A percentile compares a stretch with the other conserved stretches of the same genome.
These are phyloP conservation scores for Infundibulicybe gibba DNA, from an alignment of 768 basidiomycete species.

Conservation along the genomic window DNA sequence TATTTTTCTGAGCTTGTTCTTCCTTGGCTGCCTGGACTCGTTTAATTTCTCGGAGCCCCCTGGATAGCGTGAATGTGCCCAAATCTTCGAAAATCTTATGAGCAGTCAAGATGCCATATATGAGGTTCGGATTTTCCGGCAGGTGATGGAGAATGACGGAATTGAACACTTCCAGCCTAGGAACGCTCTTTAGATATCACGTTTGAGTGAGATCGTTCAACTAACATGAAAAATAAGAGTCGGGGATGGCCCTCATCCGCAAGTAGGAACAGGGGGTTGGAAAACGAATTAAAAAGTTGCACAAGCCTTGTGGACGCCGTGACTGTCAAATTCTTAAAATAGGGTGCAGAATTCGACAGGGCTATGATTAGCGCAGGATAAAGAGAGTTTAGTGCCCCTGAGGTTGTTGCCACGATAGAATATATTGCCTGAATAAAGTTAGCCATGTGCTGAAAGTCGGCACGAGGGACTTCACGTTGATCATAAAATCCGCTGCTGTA, in stretches of 20 bases:
- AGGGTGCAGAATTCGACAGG: conserved; percentile 84
- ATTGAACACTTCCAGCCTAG: conserved; percentile 90
- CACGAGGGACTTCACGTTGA: conserved; percentile 49
- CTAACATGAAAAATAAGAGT: conserved; percentile 86
- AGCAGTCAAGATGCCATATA: conserved; percentile 81
- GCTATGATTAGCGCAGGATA: conserved; percentile 94
- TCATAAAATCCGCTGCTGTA: conserved; percentile 80
- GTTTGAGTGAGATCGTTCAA: background rate
- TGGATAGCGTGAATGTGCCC: conserved; percentile 85
- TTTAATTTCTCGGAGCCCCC: conserved; percentile 83
- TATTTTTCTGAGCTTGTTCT: conserved; percentile 47
- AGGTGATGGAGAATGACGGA: conserved; percentile 76
- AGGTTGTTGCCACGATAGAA: conserved; percentile 84
- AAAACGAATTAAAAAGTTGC: conserved; percentile 90
- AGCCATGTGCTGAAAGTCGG: conserved; percentile 3
- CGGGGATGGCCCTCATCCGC: conserved; percentile 95
- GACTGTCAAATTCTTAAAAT: conserved; percentile 77
- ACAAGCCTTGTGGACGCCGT: conserved; percentile 80
- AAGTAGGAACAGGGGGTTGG: conserved; percentile 83
- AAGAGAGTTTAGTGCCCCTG: conserved; percentile 73
- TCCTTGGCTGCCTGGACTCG: conserved; percentile 70
- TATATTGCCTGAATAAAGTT: conserved; percentile 67
- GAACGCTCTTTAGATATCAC: background rate
- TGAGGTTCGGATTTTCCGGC: conserved; percentile 80
- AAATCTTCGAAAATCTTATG: conserved; percentile 87